phyloP scores from a whole-genome alignment of 2,329 filamentous ascomycete genomes.

The Elsinoe australis region DNA sequence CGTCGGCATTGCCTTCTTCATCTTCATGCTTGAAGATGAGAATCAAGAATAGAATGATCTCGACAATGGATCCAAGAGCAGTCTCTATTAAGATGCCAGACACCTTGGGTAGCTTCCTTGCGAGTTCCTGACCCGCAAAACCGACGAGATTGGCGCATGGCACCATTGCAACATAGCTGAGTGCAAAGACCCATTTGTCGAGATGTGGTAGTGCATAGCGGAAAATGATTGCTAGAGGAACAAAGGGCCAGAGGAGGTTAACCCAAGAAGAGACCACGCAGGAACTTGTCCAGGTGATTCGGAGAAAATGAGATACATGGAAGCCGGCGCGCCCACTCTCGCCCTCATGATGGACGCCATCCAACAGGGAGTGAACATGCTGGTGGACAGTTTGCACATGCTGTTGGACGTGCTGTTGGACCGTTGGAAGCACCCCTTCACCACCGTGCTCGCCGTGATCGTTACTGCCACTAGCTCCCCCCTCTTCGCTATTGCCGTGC shows the following conservation, averaged over 20 bases:
- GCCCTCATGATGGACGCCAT: conserved; percentile 36
- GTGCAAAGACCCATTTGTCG: conserved; percentile 41
- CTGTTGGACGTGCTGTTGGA: conserved; percentile 6
- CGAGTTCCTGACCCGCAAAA: conserved; percentile 62
- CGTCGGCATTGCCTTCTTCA: conserved; percentile 26
- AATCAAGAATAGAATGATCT: conserved; percentile 75
- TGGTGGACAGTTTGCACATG: no score
- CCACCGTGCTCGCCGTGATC: background rate
- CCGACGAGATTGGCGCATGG: conserved; percentile 45
- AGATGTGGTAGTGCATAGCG: conserved; percentile 38
- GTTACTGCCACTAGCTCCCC: conserved; percentile 3
- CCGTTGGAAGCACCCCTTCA: conserved; percentile 9
- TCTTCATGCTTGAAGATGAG: conserved; percentile 32
- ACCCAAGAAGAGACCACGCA: conserved; percentile 41
- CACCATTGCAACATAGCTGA: conserved; percentile 44
- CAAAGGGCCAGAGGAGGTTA: conserved; percentile 45
- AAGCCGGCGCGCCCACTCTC: conserved; percentile 42
- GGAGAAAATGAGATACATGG: conserved; percentile 37
- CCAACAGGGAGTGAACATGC: conserved; percentile 8
- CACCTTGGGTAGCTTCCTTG: conserved; percentile 67
- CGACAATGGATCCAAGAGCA: conserved; percentile 63
- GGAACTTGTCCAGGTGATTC: conserved; percentile 39
- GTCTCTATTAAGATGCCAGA: conserved; percentile 50
- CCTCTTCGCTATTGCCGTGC: conserved; percentile 4
- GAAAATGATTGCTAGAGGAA: conserved; percentile 40